Conservation (phyloP, 768 basidiomycete species). For the Leccinum incarnatum region DNA sequence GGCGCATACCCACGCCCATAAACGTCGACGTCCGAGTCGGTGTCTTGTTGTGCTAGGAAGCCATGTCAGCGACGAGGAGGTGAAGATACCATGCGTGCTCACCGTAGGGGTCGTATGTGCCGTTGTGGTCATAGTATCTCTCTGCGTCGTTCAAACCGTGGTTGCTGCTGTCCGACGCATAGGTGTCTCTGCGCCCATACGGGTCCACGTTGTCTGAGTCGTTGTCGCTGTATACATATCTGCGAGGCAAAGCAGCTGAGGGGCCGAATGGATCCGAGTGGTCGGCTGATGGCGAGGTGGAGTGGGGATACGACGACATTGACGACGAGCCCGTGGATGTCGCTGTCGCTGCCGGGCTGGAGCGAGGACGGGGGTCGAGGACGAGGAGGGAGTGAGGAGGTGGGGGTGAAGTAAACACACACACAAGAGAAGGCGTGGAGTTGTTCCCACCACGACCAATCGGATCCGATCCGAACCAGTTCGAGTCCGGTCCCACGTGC, state of each 20-base stretch:
- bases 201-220: conserved; percentile 68
- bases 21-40: conserved; percentile 77
- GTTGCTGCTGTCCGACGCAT: conserved; percentile 68
- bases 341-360: conserved; percentile 12
- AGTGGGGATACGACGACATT: conserved; percentile 54
- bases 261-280: conserved; percentile 64
- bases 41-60: conserved; percentile 67
- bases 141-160: conserved; percentile 42
- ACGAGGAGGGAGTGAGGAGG: not conserved
- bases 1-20: conserved; percentile 67
- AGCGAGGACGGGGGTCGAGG: conserved; percentile 2
- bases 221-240: conserved; percentile 66
- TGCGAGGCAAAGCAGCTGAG: conserved; percentile 35
- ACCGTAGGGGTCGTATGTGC: conserved; percentile 67
- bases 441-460: conserved; percentile 28
- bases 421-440: conserved; percentile 8
- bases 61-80: conserved; percentile 8
- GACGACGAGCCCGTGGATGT: conserved; percentile 19
- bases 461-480: conserved; percentile 20
- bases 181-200: conserved; percentile 64
- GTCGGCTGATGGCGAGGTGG: conserved; percentile 58
- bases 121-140: conserved; percentile 62
- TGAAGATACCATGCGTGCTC: conserved; percentile 15
- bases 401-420: conserved; percentile 2
- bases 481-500: conserved; percentile 8